Evolutionary conservation across 2,329 filamentous ascomycete species (phyloP).

Genomic region (Aspergillus unguis): DNA sequence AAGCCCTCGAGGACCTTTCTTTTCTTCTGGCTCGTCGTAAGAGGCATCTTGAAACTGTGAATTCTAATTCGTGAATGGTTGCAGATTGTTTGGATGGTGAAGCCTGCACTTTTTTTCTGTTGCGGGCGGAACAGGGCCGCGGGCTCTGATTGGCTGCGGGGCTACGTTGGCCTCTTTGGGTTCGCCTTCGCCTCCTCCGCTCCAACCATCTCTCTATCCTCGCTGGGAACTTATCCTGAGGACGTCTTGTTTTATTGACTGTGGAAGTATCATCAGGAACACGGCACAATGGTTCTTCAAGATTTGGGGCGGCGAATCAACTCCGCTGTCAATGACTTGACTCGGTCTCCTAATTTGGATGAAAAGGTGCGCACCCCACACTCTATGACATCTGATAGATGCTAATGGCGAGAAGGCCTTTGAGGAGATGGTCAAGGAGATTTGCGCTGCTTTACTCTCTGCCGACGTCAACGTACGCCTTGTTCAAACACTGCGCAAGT

Average conservation of each 20-base stretch:
- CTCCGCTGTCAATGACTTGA: slow-evolving; percentile 89
- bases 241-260: background rate
- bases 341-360: slow-evolving; percentile 86
- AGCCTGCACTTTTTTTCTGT: slow-evolving; percentile 25
- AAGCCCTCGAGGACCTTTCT: slow-evolving; percentile 60
- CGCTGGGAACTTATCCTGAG: background rate
- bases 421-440: slow-evolving; percentile 97
- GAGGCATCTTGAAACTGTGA: slow-evolving; percentile 34
- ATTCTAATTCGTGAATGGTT: background rate
- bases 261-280: background rate
- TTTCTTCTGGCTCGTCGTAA: slow-evolving; percentile 45
- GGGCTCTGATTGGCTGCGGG: slow-evolving; percentile 31
- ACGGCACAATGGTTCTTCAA: slow-evolving; percentile 84
- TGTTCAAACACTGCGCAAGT: slow-evolving; percentile 85
- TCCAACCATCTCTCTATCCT: slow-evolving; percentile 10
- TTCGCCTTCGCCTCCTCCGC: slow-evolving; percentile 22
- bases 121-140: slow-evolving; percentile 27
- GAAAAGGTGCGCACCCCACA: slow-evolving; percentile 67
- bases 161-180: slow-evolving; percentile 14
- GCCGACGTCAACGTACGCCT: slow-evolving; percentile 96
- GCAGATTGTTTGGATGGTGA: background rate
- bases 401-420: slow-evolving; percentile 63
- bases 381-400: slow-evolving; percentile 3
- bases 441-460: slow-evolving; percentile 90
- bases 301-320: slow-evolving; percentile 98